phyloP scores from a whole-genome alignment of 345 rosid species.

The Dipteronia dyeriana region DNA sequence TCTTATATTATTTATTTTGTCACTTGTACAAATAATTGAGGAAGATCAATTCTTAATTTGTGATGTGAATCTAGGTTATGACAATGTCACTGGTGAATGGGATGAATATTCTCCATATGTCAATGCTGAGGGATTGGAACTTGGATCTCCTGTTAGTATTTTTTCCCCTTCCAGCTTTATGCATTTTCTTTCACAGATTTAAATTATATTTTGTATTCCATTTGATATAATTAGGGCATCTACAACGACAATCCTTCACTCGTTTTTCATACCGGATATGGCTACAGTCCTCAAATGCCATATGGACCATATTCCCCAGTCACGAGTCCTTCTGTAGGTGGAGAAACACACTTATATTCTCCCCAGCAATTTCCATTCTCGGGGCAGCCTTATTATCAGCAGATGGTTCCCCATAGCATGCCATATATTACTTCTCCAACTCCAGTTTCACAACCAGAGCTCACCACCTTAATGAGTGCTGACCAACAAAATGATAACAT shows the following conservation, averaged over 20 bases:
- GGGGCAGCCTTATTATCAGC: constrained; percentile 68
- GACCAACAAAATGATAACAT: constrained; percentile 78
- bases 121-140: constrained; percentile 71
- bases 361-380: constrained; percentile 76
- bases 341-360: constrained; percentile 68
- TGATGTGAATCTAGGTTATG: constrained; percentile 53
- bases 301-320: constrained; percentile 90
- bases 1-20: background rate
- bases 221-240: constrained; percentile 52
- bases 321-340: constrained; percentile 69
- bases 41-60: constrained; percentile 17
- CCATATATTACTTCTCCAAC: constrained; percentile 70
- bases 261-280: constrained; percentile 79
- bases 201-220: constrained; percentile 8
- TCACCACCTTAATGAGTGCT: constrained; percentile 49
- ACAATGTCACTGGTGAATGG: constrained; percentile 67
- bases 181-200: constrained; percentile 2
- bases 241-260: constrained; percentile 77
- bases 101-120: constrained; percentile 68
- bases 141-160: constrained; percentile 70
- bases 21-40: constrained; percentile 5
- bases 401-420: constrained; percentile 68
- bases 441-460: constrained; percentile 65
- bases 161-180: constrained; percentile 16
- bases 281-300: constrained; percentile 82